These are phyloP conservation scores for Chytriomyces sp. DNA, from an alignment of 192 early-diverging fungal genomes.

Conservation along the genomic window DNA sequence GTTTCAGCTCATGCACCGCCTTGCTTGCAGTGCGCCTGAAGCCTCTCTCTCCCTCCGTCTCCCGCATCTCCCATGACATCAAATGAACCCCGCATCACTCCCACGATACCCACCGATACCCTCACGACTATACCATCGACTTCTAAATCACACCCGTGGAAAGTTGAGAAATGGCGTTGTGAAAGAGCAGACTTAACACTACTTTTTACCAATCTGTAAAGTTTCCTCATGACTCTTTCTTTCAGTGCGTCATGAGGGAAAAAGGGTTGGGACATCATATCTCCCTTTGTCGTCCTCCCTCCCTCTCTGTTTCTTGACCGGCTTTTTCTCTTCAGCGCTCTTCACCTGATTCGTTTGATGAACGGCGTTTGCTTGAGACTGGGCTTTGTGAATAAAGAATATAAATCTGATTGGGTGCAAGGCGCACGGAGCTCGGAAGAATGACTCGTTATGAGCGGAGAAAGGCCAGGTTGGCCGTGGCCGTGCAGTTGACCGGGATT, in stretches of 20 bases:
- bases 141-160: slow-evolving; percentile 24
- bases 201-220: slow-evolving; percentile 11
- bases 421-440: too few species aligned
- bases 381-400: too few species aligned
- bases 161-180: slow-evolving; percentile 25
- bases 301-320: too few species aligned
- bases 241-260: not conserved
- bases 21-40: not conserved
- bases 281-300: too few species aligned
- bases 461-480: too few species aligned
- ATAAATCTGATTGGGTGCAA: too few species aligned
- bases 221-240: not conserved
- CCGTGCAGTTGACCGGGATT: too few species aligned
- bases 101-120: not conserved
- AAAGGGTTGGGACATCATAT: slow-evolving; percentile 5
- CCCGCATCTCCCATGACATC: not conserved
- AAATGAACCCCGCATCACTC: not conserved
- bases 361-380: too few species aligned
- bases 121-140: slow-evolving; percentile 26
- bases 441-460: too few species aligned
- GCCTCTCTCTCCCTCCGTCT: slow-evolving; percentile 5
- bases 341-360: too few species aligned
- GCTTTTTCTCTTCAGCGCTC: too few species aligned
- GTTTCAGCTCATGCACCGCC: not conserved
- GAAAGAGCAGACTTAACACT: slow-evolving; percentile 1